phyloP scores from a whole-genome alignment of 257 asterid species.

The Solanum bulbocastanum region DNA sequence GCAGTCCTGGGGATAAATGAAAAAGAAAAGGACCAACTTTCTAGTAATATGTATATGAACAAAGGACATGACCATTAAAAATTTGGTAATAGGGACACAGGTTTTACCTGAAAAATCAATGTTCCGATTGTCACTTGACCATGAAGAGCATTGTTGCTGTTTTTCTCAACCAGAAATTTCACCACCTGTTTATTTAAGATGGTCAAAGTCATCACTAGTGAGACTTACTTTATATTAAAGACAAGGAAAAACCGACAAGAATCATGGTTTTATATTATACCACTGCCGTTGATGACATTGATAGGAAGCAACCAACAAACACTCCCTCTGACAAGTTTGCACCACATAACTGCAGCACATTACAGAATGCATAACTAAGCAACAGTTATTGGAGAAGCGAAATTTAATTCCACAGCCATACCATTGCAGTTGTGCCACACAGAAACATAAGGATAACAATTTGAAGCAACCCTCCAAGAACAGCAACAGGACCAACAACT shows the following conservation, averaged over 20 bases:
- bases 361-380: not conserved
- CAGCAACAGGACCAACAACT: conserved; percentile 94
- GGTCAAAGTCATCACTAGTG: not conserved
- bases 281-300: conserved; percentile 98
- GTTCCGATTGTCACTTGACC: conserved; percentile 98
- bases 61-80: not conserved
- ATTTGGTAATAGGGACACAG: not conserved
- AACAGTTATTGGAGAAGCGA: not conserved
- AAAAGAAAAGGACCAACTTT: not conserved
- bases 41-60: not conserved
- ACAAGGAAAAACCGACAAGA: not conserved
- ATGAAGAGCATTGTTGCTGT: conserved; percentile 55
- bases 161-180: conserved; percentile 80
- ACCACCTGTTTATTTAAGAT: conserved; percentile 46
- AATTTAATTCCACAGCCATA: conserved; percentile 18
- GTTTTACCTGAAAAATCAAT: conserved; percentile 80
- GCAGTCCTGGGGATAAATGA: conserved; percentile 48
- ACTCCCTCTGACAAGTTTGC: conserved; percentile 88
- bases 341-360: conserved; percentile 63
- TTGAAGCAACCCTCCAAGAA: conserved; percentile 88
- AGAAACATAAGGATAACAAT: conserved; percentile 56
- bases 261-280: conserved; percentile 23
- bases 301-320: conserved; percentile 87
- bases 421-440: conserved; percentile 67
- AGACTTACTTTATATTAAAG: conserved; percentile 1